Conservation (phyloP, 225 moss, liverwort and hornwort species). For the Pleurozium schreberi region DNA sequence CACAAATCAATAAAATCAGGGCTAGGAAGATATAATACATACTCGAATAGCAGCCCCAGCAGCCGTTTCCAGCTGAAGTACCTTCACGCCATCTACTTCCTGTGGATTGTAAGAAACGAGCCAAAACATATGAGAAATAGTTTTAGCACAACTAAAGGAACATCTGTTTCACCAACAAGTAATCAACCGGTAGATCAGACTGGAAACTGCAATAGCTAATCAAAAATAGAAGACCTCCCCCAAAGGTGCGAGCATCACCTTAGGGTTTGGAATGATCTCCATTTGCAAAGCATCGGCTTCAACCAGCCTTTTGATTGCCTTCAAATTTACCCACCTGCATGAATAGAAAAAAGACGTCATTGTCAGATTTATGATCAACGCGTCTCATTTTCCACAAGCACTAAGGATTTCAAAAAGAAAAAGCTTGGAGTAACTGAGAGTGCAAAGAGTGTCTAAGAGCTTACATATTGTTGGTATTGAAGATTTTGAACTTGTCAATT, state of each 20-base stretch:
- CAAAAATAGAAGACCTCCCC: background rate
- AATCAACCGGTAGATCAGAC: background rate
- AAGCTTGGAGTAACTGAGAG: background rate
- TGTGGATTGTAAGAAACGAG: background rate
- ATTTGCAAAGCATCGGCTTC: constrained; percentile 80
- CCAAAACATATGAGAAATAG: background rate
- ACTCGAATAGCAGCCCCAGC: constrained; percentile 98
- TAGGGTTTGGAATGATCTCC: constrained; percentile 99
- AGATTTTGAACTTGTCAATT: constrained; percentile 98
- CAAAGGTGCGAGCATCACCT: constrained; percentile 26
- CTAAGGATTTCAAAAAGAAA: background rate
- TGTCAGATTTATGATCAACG: background rate
- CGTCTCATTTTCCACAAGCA: background rate
- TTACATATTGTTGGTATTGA: constrained; percentile 98
- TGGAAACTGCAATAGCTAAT: background rate
- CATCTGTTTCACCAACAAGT: background rate
- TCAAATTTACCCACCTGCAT: constrained; percentile 83
- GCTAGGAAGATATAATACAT: background rate
- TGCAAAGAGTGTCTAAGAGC: background rate
- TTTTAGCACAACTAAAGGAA: background rate
- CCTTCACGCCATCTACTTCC: constrained; percentile 99
- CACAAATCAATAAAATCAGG: background rate
- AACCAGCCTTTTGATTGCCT: constrained; percentile 92
- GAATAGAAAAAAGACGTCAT: background rate
- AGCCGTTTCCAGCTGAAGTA: constrained; percentile 92